Evolutionary conservation across 306 rosid species (phyloP), one percentile per base, ranked within the genome.

Genomic region (Pterocarpus macrocarpus): DNA sequence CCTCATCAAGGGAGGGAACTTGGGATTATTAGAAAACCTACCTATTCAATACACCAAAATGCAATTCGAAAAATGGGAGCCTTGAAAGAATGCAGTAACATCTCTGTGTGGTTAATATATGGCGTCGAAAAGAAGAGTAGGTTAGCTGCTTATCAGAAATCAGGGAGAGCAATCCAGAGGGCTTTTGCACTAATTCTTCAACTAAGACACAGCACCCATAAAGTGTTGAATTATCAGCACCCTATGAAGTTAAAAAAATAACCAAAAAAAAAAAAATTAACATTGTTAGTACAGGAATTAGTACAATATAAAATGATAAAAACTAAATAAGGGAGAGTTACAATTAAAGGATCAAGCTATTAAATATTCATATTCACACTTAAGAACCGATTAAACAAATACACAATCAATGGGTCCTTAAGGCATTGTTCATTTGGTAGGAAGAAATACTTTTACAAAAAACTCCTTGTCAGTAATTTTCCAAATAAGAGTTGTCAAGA

Each of bases 81-180:
- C 99, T 92, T 16, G 99, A 90, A 68, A 96, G 91, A 82, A 96
- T 89, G 88, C 99, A 96, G 88, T 96, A 96, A 73, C 99, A 96
- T 92, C 99, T 88, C 72, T 88, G 88, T 65, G 99, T 96, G 61
- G 94, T 92, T 84, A 96, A 84, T 82, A 90, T 64, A 83, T 86
- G 91, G 69, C 98, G 99, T 71, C 92, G 93, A 90, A 92, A 80
- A 67, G 97, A 69, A 14, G 93, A 80, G 66, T 75, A 57, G 56
- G 94, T 78, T 13, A 85, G 77, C 85, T 77, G 82, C 81, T 88
- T 93, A 36, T 92, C 92, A 55, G 94, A 84, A 85, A 85, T 34
- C 76, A 91, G 82, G 77, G 98, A 93, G 82, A 96, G 90, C 81
- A 96, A 84, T 32, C 98, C 98, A 50, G 92, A 87, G 35, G 98